Evolutionary conservation across 148 eudicot genomes (phyloP), one percentile per base, ranked within the genome.

Genomic region (Rhododendron mucronatum): DNA sequence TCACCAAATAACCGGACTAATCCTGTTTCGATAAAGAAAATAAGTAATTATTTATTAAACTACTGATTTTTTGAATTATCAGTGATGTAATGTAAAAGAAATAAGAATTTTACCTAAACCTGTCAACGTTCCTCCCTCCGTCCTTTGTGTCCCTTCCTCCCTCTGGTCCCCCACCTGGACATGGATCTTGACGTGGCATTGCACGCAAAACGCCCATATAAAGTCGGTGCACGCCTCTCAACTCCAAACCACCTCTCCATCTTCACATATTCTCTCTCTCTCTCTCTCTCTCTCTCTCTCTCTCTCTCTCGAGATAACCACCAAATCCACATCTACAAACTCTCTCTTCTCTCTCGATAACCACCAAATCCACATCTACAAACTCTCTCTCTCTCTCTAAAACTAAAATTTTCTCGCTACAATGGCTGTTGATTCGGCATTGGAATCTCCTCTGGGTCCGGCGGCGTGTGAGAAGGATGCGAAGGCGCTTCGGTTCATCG

Each of bases 381-480:
- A 8, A 16, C n/a, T 5, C 57, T 76, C 80, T 44, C 50, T 44
- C 50, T 39, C 79, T 76, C 44, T 35, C 78, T 67, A 0, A 67
- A 85, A 75, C 7, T 67, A 37, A 0, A 28, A 15, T 21, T 55
- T 37, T 73, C 45, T 30, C 11, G 15, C 47, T 9, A 76, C 39
- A 88, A 95, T 95, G 98, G 98, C 96, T 0, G 95, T 95, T 3
- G 98, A 95, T 73, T 89, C 95, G 15, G 85, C 90, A 11, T 14
- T 94, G 50, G 80, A 92, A 0, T 95, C 95, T 9, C 94, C 94
- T 8, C 76, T 95, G 81, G 95, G 95, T 0, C 96, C 96, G 18
- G 93, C 98, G 82, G 95, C 94, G 1, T 92, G 96, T 67, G 93
- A 95, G 85, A 95, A 93, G 86, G 97, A 94, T 44, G 96, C 95